Conservation (phyloP, 2,329 filamentous ascomycete species). For the Teratosphaeria pseudoeucalypti region DNA sequence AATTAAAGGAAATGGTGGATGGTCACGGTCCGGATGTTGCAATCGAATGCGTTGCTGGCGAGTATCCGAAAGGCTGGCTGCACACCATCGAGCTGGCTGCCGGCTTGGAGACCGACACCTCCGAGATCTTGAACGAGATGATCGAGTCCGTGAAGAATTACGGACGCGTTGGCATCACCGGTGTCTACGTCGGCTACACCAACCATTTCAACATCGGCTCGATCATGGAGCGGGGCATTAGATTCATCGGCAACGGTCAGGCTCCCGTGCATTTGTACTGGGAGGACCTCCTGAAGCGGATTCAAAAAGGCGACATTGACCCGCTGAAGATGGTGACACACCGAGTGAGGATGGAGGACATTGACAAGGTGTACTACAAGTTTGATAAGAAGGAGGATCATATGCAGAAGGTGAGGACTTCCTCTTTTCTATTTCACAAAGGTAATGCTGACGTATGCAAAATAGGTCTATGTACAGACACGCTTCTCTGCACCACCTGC, state of each 20-base stretch:
- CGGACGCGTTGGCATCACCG: conserved; percentile 67
- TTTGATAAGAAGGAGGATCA: conserved; percentile 62
- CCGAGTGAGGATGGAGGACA: conserved; percentile 47
- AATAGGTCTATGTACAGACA: conserved; percentile 51
- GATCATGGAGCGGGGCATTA: conserved; percentile 77
- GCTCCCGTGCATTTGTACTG: conserved; percentile 76
- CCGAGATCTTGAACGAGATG: conserved; percentile 72
- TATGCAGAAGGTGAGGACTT: conserved; percentile 58
- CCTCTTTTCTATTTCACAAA: background rate
- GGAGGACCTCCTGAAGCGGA: conserved; percentile 60
- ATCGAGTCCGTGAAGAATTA: conserved; percentile 61
- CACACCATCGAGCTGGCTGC: conserved; percentile 49
- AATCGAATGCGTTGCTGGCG: conserved; percentile 54
- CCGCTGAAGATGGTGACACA: conserved; percentile 74
- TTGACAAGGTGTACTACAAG: conserved; percentile 44
- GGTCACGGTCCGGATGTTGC: conserved; percentile 61
- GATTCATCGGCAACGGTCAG: conserved; percentile 60
- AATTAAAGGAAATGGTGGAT: conserved; percentile 62
- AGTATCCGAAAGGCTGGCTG: conserved; percentile 52
- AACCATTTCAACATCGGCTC: conserved; percentile 78
- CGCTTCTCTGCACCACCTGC: conserved; percentile 44
- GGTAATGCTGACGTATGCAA: background rate
- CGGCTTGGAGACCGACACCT: conserved; percentile 75
- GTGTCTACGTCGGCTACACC: conserved; percentile 56
- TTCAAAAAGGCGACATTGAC: conserved; percentile 59